Evolutionary conservation across 176 grass and related monocot species (phyloP), one percentile per base, ranked within the genome.

Genomic region (Raddia distichophylla): DNA sequence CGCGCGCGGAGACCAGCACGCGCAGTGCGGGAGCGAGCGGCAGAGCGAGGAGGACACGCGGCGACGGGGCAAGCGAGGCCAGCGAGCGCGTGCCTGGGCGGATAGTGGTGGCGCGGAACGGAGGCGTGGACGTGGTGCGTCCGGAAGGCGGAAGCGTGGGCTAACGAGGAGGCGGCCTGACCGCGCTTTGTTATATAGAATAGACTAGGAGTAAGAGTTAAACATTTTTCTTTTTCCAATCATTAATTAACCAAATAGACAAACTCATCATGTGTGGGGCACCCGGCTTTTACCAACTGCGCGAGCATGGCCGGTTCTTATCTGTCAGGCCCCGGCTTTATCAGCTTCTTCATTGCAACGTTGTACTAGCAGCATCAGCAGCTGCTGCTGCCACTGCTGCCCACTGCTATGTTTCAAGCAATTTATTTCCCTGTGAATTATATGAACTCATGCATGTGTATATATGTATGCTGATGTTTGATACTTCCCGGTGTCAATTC

Each of bases 271-370:
- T 47, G 22, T 16, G 61, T 66, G 66, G 79, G 62, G 56, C 19
- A 33, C 57, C 49, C 71, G 71, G 8, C 17, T 75, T n/a, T n/a
- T n/a, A 19, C 82, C 54, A 61, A 37, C 64, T 76, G 7, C 11
- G 44, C 19, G 16, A 33, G 22, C 13, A 53, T n/a, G 81, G 82
- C 64, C 63, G 51, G 52, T 18, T 75, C 79, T 50, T 27, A 71
- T 49, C 79, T 51, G 56, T 82, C 44, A 72, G 71, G 19, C 65
- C 60, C 48, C 52, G 17, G 34, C 16, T 74, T 43, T 44, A 27
- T 76, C 59, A 33, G 33, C 35, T 56, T 18, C 48, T 55, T 83
- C 60, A 2, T 27, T 57, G 52, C 7, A 42, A 70, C 61, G 37
- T 70, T 45, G 53, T 74, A 58, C 53, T 20, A 51, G 1, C 37